Base-by-base conservation (phyloP, 257 asterid species). In the Coffea canephora region DNA sequence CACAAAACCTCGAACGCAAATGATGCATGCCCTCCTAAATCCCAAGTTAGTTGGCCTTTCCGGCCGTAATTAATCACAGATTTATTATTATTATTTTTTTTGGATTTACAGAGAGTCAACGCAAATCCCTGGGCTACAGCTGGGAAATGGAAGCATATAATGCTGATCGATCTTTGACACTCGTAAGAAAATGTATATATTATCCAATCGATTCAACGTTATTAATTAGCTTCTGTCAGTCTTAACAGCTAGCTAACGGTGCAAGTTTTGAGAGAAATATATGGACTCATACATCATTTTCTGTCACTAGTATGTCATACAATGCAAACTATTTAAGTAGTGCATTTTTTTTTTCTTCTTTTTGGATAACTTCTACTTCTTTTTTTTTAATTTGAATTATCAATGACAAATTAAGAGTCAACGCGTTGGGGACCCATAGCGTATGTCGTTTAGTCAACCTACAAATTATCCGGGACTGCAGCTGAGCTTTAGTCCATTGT, bases 391-490 rank as follows among this genome's bases (percentile, higher is more conserved):
- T 16, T 21, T 10, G 1, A 73, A 7, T 50, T 3, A 27, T 19
- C 21, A 31, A 0, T 12, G 21, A 52, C 19, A 21, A 34, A 74
- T 45, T 74, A 7, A 27, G 49, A 50, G 68, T 49, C 75, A 77
- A 77, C 75, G 0, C 46, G 23, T 49, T 1, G 8, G 75, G 80
- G 80, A 19, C n/a, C 74, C 55, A 50, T 11, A 78, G 34, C 2
- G 52, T 70, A 4, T 68, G 76, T 69, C 70, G 15, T 69, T 78
- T 50, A 57, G 36, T 78, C 39, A 54, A 18, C 41, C 34, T n/a
- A 50, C 74, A 78, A 7, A 69, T 23, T 31, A 55, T 4, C 69
- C 23, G 16, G 13, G 4, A 1, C 14, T 9, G 48, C 13, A 21
- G 69, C 57, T 59, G 57, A 57, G 78, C 36, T 41, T 19, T 74